Base-by-base conservation (phyloP, 2,329 filamentous ascomycete species). In the Fulvia fulva region DNA sequence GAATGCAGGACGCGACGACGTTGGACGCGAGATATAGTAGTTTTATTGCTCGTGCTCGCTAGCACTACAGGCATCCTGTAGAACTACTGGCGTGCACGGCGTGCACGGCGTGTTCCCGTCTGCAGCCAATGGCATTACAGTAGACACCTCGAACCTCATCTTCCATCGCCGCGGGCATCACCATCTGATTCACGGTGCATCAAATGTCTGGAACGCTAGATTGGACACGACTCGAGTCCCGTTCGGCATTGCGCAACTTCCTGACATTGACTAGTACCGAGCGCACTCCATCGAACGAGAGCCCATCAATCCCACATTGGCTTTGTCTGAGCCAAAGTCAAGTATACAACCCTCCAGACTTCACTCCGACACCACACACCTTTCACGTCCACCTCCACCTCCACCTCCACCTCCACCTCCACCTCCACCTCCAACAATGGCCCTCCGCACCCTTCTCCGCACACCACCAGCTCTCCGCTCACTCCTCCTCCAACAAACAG, bases 361-460 rank as follows among this genome's bases (percentile, higher is more conserved):
- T 28, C 44, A 19, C 44, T 23, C 25, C 44, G 25, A 22, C 25
- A 25, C 21, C 6, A 46, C 8, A 46, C 44, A 23, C 37, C 32
- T 26, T 30, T 52, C 19, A 21, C 30, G n/a, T n/a, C n/a, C n/a
- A 43, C 28, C 3, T 7, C 16, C 19, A 52, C 8, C 25, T 16
- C 32, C 51, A 34, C 12, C 63, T 70, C 9, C 66, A 65, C n/a
- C 63, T 54, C 5, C 19, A 70, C 14, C 62, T 70, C 19, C 70
- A 43, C 28, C 3, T 7, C 16, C 19, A 52, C 8, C 25, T 16
- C 32, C 51, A 34, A 53, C 41, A 41, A 65, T 67, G 62, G 53
- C 67, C 12, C 63, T 70, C 9, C 66, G 65, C n/a, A 63, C 55
- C 5, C 19, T 71, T 12, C 62, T 70, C 19, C 70, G 66, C 46